phyloP scores from a whole-genome alignment of 805 yeast species.

The Diddensiella transvaalensis region DNA sequence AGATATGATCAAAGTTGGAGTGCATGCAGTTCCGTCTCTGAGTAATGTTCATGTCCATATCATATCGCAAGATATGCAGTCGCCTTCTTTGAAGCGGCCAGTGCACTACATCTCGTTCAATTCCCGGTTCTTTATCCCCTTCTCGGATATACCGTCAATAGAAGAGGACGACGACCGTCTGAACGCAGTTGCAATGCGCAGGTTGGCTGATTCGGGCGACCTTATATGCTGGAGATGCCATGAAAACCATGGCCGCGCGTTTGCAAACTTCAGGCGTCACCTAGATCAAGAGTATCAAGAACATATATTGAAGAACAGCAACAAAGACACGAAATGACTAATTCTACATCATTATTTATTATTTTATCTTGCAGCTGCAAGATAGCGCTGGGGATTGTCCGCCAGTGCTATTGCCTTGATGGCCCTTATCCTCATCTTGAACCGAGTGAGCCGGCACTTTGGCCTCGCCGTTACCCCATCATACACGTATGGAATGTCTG shows the following conservation, averaged over 20 bases:
- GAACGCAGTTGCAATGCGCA: slow-evolving; percentile 42
- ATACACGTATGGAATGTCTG: neutral
- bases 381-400: neutral
- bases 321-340: too few species aligned
- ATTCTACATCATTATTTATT: too few species aligned
- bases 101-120: slow-evolving; percentile 71
- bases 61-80: slow-evolving; percentile 59
- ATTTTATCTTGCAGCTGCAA: too few species aligned
- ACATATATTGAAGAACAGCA: too few species aligned
- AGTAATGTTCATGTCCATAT: slow-evolving; percentile 70
- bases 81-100: slow-evolving; percentile 52
- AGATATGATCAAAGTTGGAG: slow-evolving; percentile 48
- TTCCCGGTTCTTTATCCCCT: slow-evolving; percentile 58
- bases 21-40: slow-evolving; percentile 70
- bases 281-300: slow-evolving; percentile 33
- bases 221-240: slow-evolving; percentile 43
- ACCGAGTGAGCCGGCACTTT: neutral
- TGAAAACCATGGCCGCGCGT: slow-evolving; percentile 40
- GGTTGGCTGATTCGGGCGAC: slow-evolving; percentile 32
- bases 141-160: slow-evolving; percentile 45
- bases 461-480: neutral
- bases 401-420: neutral
- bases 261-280: slow-evolving; percentile 43
- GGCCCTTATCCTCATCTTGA: neutral
- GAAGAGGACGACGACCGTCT: slow-evolving; percentile 14